Base-by-base conservation (phyloP, 2,329 filamentous ascomycete species). In the Reticulascus tulasneorum region DNA sequence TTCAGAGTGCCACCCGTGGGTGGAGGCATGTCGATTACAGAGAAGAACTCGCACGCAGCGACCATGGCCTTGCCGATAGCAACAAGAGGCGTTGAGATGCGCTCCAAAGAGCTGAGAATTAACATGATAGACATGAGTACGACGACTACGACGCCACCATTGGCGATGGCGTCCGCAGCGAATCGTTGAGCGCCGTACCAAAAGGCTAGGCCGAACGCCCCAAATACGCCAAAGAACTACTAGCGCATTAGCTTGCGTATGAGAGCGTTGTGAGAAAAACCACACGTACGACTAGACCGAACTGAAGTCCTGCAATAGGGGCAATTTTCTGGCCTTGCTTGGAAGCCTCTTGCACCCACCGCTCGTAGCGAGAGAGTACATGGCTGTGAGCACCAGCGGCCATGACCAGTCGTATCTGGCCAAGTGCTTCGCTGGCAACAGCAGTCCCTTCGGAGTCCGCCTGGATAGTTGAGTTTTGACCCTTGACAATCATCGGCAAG, bases 101-200 rank as follows among this genome's bases (percentile, higher is more conserved):
- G 53, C 7, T 56, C 52, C 11, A 64, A 26, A 1, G 58, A 53
- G 2, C 57, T 58, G 4, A 59, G 49, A 9, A 61, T 45, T 48
- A 65, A 46, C 59, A 63, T 62, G 12, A 64, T 57, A 6, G 54
- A 59, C 56, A 63, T 63, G 8, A 57, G 46, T 11, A 57, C 53
- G 9, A 63, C 55, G 13, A 67, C 52, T 17, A 69, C 58, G 3
- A 55, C 58, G 18, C 62, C 57, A 6, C 63, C 52, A 17, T 54
- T 53, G 5, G 49, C 31, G 21, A 70, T 55, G 9, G 55, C 48
- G 1, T 54, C 53, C 11, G 52, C 44, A 6, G 54, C 44, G 32
- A 54, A 66, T 8, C 64, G 50, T 30, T 56, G 56, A 9, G 62
- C 56, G 0, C 65, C 66, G 33, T 62, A 68, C 64, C 64, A 70